Base-by-base conservation (phyloP, 305 asterid genomes). In the Fraxinus dipetala region DNA sequence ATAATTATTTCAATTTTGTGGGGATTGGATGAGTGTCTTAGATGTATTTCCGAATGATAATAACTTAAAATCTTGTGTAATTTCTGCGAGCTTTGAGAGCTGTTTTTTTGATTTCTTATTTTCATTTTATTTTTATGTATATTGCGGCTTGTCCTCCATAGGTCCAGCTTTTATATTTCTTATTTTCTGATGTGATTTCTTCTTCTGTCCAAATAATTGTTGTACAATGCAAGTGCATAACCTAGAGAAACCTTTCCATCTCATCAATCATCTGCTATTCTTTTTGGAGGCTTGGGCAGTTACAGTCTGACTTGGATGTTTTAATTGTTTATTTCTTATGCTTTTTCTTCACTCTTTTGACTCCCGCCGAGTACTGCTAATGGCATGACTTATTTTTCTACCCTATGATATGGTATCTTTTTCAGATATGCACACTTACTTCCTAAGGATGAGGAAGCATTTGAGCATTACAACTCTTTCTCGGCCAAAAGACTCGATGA, bases 401-500 rank as follows among this genome's bases (percentile, higher is more conserved):
- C 56, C 40, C 69, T 79, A 56, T 78, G 78, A 75, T 70, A 78
- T 69, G 86, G 75, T 78, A 67, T 83, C 81, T 76, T 79, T 20
- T 51, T 87, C 93, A 96, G 99, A 92, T 96, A 94, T 89, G 88
- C 92, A 24, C 99, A 96, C 86, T 90, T 96, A 81, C 95, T 92
- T 85, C 99, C 99, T 76, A 93, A 91, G 91, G 99, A 96, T 59
- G 99, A 90, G 83, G 99, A 91, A 72, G 98, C 99, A 87, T 85
- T 94, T 87, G 98, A 91, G 89, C 94, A 92, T 79, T 96, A 93
- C 87, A 89, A 86, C 82, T 87, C 93, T 75, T 91, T 90, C 81
- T 93, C 94, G 24, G 91, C 94, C 48, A 90, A 90, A 93, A 91
- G 98, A 88, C 97, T 93, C 82, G 99, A 96, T 84, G 99, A 96